Conservation (phyloP, 148 eudicot genomes). For the Nepenthes gracilis region DNA sequence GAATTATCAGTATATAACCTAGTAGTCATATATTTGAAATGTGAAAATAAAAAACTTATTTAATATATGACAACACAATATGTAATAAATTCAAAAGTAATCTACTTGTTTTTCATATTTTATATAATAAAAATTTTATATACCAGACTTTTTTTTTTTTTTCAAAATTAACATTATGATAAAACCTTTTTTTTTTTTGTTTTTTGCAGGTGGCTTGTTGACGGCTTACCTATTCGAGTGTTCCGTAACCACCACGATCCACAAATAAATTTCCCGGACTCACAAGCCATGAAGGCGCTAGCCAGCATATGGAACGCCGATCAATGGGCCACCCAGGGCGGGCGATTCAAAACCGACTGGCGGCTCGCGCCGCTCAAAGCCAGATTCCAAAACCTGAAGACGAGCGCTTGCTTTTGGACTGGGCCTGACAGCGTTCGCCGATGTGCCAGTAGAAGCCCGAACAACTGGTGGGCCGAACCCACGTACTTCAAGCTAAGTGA, state of each 20-base stretch:
- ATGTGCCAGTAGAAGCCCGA: constrained; percentile 22
- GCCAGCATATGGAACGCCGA: constrained; percentile 69
- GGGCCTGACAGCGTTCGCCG: constrained; percentile 24
- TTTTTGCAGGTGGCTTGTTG: constrained; percentile 52
- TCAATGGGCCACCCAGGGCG: constrained; percentile 68
- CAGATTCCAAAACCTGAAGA: constrained; percentile 18
- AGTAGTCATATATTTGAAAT: too few species aligned
- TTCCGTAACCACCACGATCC: constrained; percentile 44
- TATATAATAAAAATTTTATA: neutral
- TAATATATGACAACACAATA: too few species aligned
- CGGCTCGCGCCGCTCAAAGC: constrained; percentile 38
- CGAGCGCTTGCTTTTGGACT: constrained; percentile 42
- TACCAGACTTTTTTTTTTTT: neutral
- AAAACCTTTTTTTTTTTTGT: neutral
- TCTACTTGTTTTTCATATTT: too few species aligned
- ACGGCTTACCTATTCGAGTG: constrained; percentile 46
- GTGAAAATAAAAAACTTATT: too few species aligned
- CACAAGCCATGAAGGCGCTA: constrained; percentile 39
- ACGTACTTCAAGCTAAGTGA: constrained; percentile 14
- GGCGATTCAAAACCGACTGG: constrained; percentile 52
- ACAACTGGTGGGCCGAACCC: constrained; percentile 33
- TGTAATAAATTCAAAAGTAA: too few species aligned
- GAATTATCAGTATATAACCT: too few species aligned
- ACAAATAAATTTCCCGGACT: constrained; percentile 39
- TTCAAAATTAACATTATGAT: neutral